Percentiles rank a stretch among this genome's conserved stretches.
Conservation (phyloP, 2,329 filamentous ascomycete genomes). For the Claviceps sp. region DNA sequence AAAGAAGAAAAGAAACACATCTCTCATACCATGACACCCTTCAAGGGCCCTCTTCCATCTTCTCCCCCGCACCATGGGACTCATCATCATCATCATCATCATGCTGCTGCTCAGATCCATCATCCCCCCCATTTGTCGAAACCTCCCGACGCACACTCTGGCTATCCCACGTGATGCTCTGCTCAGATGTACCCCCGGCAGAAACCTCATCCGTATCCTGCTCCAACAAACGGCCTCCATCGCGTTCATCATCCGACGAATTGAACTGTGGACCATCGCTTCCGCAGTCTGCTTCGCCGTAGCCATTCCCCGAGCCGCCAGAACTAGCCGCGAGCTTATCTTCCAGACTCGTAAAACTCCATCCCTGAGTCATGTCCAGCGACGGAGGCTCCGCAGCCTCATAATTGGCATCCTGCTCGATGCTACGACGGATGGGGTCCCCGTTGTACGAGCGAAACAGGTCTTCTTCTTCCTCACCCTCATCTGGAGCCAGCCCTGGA, state of each 20-base stretch:
- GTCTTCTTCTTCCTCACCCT: slow-evolving; percentile 16
- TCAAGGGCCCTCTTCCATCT: slow-evolving; percentile 10
- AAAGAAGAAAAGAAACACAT: no score
- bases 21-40: no score
- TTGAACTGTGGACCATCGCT: slow-evolving; percentile 32
- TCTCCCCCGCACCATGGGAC: slow-evolving; percentile 33
- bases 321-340: slow-evolving; percentile 18
- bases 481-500: slow-evolving; percentile 16
- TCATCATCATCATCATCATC: slow-evolving; percentile 14
- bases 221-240: slow-evolving; percentile 12
- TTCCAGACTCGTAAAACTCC: slow-evolving; percentile 32
- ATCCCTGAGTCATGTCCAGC: slow-evolving; percentile 23
- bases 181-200: slow-evolving; percentile 5
- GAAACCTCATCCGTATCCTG: slow-evolving; percentile 19
- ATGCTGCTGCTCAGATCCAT: slow-evolving; percentile 19
- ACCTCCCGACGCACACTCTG: slow-evolving; percentile 27
- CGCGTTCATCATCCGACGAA: slow-evolving; percentile 24
- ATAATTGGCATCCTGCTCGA: slow-evolving; percentile 30
- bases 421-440: slow-evolving; percentile 25
- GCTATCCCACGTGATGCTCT: slow-evolving; percentile 17
- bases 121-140: slow-evolving; percentile 21
- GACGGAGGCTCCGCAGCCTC: slow-evolving; percentile 16
- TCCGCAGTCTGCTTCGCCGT: slow-evolving; percentile 20
- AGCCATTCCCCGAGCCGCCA: slow-evolving; percentile 5
- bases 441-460: slow-evolving; percentile 20